These are phyloP conservation scores for Dictyostelium firmibasis DNA, from an alignment of 78 protist species.

Conservation along the genomic window DNA sequence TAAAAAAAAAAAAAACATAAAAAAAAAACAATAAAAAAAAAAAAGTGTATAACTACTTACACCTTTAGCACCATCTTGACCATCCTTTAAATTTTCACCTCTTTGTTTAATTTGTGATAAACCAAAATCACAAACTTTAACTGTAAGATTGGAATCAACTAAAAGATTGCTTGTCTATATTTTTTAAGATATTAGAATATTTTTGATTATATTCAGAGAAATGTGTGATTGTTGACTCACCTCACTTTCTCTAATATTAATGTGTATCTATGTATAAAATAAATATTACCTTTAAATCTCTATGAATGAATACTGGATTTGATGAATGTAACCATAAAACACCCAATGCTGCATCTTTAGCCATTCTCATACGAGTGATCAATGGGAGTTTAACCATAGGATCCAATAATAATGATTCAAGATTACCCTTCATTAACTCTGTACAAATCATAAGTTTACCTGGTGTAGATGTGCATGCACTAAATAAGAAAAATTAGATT, in stretches of 20 bases:
- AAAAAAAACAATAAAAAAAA: neutral
- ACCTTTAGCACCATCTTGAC: slow-evolving; percentile 85
- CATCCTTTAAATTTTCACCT: slow-evolving; percentile 81
- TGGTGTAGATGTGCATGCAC: slow-evolving; percentile 83
- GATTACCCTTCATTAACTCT: slow-evolving; percentile 77
- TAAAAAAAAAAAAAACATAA: too few relatives aligned
- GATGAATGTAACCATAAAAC: slow-evolving; percentile 85
- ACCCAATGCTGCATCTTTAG: slow-evolving; percentile 86
- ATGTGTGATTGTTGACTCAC: too few relatives aligned
- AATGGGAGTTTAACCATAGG: slow-evolving; percentile 58
- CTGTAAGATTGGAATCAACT: slow-evolving; percentile 75
- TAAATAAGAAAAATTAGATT: neutral
- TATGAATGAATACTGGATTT: slow-evolving; percentile 83
- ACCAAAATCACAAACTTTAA: slow-evolving; percentile 88
- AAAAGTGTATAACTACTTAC: slow-evolving; percentile 15
- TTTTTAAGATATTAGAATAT: neutral
- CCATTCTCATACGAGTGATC: slow-evolving; percentile 82
- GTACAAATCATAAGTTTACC: slow-evolving; percentile 83
- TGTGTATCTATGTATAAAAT: too few relatives aligned
- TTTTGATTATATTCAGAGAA: too few relatives aligned
- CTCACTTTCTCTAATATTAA: too few relatives aligned
- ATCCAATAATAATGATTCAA: slow-evolving; percentile 81
- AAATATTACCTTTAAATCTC: slow-evolving; percentile 80
- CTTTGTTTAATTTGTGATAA: slow-evolving; percentile 82
- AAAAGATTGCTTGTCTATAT: slow-evolving; percentile 78